Percentiles rank a stretch among this genome's conserved stretches.
These are phyloP conservation scores for Eucalyptus sideroxylon DNA, from an alignment of 345 rosid species.

Conservation along the genomic window DNA sequence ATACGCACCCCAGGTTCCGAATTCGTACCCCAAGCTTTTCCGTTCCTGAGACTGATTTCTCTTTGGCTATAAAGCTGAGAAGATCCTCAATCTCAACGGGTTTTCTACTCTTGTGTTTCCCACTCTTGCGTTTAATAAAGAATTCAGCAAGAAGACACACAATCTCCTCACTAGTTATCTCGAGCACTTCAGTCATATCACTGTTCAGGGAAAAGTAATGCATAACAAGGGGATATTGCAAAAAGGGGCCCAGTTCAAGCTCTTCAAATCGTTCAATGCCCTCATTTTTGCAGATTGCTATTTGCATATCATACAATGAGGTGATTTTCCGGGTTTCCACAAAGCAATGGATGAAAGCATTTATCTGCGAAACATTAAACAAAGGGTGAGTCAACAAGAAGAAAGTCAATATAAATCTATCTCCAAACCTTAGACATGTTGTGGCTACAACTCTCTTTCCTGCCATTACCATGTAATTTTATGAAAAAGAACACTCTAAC, in stretches of 20 bases:
- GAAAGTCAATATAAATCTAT: no score
- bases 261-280: no score
- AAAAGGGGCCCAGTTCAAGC: no score
- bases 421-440: no score
- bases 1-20: constrained; percentile 61
- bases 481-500: not conserved
- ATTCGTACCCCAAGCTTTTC: constrained; percentile 73
- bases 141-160: constrained; percentile 37
- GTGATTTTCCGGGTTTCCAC: no score
- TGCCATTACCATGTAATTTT: no score
- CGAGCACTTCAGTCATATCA: constrained; percentile 23
- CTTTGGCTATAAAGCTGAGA: constrained; percentile 52
- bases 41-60: constrained; percentile 32
- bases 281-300: no score
- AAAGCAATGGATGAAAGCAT: no score
- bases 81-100: constrained; percentile 41
- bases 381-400: no score
- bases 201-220: constrained; percentile 44
- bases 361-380: no score
- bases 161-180: constrained; percentile 58
- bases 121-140: constrained; percentile 4
- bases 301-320: no score
- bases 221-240: constrained; percentile 21
- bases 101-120: constrained; percentile 4
- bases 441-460: no score